Conservation (phyloP, 257 asterid species). For the Solanum dulcamara region DNA sequence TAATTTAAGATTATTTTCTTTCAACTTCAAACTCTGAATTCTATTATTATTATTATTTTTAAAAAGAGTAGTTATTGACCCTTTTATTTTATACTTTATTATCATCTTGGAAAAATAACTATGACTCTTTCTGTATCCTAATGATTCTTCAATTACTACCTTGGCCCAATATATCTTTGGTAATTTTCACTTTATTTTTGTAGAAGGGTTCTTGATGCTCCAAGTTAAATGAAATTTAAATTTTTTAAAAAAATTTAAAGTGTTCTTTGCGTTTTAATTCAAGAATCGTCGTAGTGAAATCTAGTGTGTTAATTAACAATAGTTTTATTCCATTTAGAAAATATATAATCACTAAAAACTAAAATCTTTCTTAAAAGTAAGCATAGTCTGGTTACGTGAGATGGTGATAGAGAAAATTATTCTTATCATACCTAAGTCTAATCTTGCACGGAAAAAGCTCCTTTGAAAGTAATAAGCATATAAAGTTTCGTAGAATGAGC, state of each 20-base stretch:
- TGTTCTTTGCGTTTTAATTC: not conserved
- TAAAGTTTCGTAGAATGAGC: no score
- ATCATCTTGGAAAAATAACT: not conserved
- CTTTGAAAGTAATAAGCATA: no score
- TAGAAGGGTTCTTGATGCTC: no score
- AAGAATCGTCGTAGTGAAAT: not conserved
- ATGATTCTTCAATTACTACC: not conserved
- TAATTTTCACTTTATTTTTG: not conserved
- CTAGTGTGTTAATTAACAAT: not conserved
- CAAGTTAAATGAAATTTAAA: not conserved
- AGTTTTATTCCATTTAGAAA: not conserved
- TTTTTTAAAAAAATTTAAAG: no score
- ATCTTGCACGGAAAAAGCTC: no score
- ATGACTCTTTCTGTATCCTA: not conserved
- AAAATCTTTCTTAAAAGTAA: no score
- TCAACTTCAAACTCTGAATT: not conserved
- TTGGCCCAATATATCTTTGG: not conserved
- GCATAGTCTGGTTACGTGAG: no score
- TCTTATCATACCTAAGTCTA: no score
- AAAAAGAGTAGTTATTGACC: not conserved
- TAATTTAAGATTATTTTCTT: not conserved
- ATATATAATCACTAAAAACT: no score
- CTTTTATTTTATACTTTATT: not conserved
- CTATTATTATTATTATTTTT: no score
- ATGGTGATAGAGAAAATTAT: no score